A percentile compares a stretch with the other conserved stretches of the same genome.
phyloP scores from a whole-genome alignment of 495 filamentous ascomycete species.

The Lophiotrema nucula region DNA sequence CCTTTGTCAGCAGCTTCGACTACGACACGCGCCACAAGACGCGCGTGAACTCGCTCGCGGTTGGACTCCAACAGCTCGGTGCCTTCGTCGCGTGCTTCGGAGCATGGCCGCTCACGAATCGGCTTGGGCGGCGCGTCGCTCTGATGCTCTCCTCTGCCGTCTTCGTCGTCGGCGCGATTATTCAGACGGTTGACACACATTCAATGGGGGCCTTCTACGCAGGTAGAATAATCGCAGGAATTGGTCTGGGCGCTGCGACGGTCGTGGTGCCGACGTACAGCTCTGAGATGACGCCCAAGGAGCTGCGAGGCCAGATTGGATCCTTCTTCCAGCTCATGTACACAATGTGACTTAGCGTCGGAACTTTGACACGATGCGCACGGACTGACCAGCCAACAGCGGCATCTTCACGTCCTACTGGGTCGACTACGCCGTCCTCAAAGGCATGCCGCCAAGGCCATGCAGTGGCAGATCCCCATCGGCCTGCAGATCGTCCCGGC shows the following conservation, averaged over 20 bases:
- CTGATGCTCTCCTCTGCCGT: slow-evolving; percentile 43
- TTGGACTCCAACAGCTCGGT: slow-evolving; percentile 28
- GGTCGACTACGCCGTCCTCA: slow-evolving; percentile 47
- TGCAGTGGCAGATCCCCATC: slow-evolving; percentile 57
- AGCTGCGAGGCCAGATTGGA: slow-evolving; percentile 53
- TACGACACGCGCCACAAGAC: slow-evolving; percentile 39
- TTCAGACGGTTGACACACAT: slow-evolving; percentile 44
- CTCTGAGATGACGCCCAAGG: slow-evolving; percentile 55
- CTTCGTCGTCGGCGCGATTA: slow-evolving; percentile 43
- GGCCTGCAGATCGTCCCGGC: slow-evolving; percentile 57
- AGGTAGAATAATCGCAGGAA: slow-evolving; percentile 52
- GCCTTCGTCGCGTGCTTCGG: slow-evolving; percentile 43
- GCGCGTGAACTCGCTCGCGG: slow-evolving; percentile 28
- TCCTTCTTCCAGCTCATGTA: slow-evolving; percentile 41
- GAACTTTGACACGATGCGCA: not conserved
- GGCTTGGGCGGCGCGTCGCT: slow-evolving; percentile 39
- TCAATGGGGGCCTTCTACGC: slow-evolving; percentile 42
- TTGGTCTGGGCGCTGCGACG: slow-evolving; percentile 54
- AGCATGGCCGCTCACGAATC: slow-evolving; percentile 46
- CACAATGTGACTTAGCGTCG: not conserved
- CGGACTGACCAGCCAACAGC: not conserved
- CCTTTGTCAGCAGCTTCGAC: slow-evolving; percentile 36
- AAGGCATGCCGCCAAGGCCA: slow-evolving; percentile 43
- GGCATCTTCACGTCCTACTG: slow-evolving; percentile 19
- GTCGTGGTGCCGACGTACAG: slow-evolving; percentile 56